Conservation (phyloP, 129 eudicot genomes). For the Chrysanthemum makinoi region DNA sequence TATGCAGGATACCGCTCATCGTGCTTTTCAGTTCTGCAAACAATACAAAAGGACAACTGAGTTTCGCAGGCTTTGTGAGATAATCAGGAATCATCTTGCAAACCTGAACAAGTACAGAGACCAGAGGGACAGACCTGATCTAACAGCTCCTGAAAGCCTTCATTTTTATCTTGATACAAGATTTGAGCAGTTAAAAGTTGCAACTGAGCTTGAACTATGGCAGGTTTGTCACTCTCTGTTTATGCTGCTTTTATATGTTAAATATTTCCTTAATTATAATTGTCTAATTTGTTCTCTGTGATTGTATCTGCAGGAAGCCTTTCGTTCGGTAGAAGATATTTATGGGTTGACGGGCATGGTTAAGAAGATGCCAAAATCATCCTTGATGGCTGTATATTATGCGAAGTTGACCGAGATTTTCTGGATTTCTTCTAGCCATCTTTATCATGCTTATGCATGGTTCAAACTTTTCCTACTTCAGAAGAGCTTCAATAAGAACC, state of each 20-base stretch:
- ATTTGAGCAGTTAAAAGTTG: slow-evolving; percentile 92
- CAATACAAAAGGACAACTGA: slow-evolving; percentile 91
- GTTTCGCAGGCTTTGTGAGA: slow-evolving; percentile 92
- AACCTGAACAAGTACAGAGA: slow-evolving; percentile 93
- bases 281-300: background rate
- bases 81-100: slow-evolving; percentile 88
- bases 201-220: slow-evolving; percentile 98
- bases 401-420: slow-evolving; percentile 89
- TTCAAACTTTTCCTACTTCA: slow-evolving; percentile 84
- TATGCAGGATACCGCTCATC: slow-evolving; percentile 84
- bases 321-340: slow-evolving; percentile 96
- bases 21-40: slow-evolving; percentile 96
- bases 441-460: slow-evolving; percentile 97
- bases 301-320: slow-evolving; percentile 72
- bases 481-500: slow-evolving; percentile 84
- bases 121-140: slow-evolving; percentile 94
- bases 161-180: slow-evolving; percentile 91
- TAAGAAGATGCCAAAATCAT: slow-evolving; percentile 85
- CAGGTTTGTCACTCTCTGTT: slow-evolving; percentile 52
- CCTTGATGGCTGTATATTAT: slow-evolving; percentile 84
- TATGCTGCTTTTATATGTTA: background rate
- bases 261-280: background rate
- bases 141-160: slow-evolving; percentile 82
- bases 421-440: slow-evolving; percentile 89
- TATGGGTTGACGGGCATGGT: slow-evolving; percentile 87